Percentiles rank a stretch among this genome's conserved stretches.
Evolutionary conservation across 2,329 filamentous ascomycete genomes (phyloP).

Genomic region (Neoarthrinium moseri): DNA sequence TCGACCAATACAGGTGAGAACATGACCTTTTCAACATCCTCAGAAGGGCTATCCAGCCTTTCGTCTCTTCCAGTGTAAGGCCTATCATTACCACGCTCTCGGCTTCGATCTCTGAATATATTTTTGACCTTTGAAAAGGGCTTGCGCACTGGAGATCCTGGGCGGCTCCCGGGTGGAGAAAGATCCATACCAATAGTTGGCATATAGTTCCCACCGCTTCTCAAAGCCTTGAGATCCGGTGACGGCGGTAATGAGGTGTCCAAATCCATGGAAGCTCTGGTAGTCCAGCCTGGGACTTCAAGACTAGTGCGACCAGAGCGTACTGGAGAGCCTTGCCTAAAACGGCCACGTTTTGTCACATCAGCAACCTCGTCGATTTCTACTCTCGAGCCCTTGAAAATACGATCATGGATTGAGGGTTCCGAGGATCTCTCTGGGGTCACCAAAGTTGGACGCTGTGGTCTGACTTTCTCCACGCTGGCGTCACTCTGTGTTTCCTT

Average conservation of each 20-base stretch:
- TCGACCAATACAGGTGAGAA: constrained; percentile 28
- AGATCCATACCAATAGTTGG: constrained; percentile 62
- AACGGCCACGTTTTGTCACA: constrained; percentile 14
- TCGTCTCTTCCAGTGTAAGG: constrained; percentile 33
- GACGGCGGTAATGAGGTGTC: constrained; percentile 50
- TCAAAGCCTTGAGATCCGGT: constrained; percentile 44
- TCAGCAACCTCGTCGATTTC: constrained; percentile 17
- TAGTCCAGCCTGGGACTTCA: constrained; percentile 42
- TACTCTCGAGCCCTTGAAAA: constrained; percentile 17
- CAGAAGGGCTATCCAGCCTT: constrained; percentile 24
- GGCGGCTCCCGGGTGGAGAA: constrained; percentile 62
- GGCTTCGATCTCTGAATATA: constrained; percentile 54
- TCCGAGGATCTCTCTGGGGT: constrained; percentile 23
- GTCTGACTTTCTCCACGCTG: constrained; percentile 32
- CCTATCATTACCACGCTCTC: constrained; percentile 38
- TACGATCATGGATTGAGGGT: constrained; percentile 11
- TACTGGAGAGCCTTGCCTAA: constrained; percentile 26
- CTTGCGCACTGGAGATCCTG: constrained; percentile 62
- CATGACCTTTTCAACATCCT: constrained; percentile 19
- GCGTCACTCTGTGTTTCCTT: constrained; percentile 25
- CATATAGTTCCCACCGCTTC: constrained; percentile 48
- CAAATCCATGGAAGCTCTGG: constrained; percentile 41
- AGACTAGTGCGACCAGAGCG: constrained; percentile 41
- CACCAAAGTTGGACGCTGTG: constrained; percentile 26
- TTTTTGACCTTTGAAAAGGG: constrained; percentile 55